Conservation (phyloP, 2,329 filamentous ascomycete genomes). For the Emergomyces africanus region DNA sequence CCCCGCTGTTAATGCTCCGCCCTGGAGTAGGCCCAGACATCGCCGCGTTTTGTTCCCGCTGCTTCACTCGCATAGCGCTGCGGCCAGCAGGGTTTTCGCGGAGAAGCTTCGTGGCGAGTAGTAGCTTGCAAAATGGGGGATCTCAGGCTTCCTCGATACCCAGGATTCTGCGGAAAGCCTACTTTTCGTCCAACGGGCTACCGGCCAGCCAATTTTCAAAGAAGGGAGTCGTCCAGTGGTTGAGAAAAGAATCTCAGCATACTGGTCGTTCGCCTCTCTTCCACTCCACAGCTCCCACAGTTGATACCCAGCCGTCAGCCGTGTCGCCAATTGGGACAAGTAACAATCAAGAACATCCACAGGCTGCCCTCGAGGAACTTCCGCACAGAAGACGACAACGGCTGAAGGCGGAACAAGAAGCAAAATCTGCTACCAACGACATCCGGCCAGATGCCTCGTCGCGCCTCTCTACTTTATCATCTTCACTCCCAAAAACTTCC, state of each 20-base stretch:
- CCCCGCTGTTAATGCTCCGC: constrained; percentile 25
- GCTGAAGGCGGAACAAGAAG: constrained; percentile 22
- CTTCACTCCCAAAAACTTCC: constrained; percentile 43
- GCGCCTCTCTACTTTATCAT: constrained; percentile 45
- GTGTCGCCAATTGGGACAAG: neutral
- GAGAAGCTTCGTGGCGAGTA: constrained; percentile 22
- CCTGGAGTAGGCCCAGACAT: constrained; percentile 20
- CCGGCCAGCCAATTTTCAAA: constrained; percentile 12
- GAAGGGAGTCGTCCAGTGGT: constrained; percentile 14
- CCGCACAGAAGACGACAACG: constrained; percentile 33
- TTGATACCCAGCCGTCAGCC: neutral
- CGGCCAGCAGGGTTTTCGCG: constrained; percentile 11
- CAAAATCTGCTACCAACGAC: constrained; percentile 17
- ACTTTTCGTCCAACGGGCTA: constrained; percentile 26
- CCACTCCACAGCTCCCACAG: constrained; percentile 8
- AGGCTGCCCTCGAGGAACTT: constrained; percentile 20
- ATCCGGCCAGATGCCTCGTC: constrained; percentile 50
- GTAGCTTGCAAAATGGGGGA: constrained; percentile 19
- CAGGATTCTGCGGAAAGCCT: constrained; percentile 22
- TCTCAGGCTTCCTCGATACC: constrained; percentile 17
- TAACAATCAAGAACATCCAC: neutral
- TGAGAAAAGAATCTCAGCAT: constrained; percentile 13
- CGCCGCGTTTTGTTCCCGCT: constrained; percentile 22
- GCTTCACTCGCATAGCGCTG: constrained; percentile 16
- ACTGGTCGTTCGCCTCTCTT: constrained; percentile 13